These are phyloP conservation scores for Colletotrichum musae DNA, from an alignment of 2,329 filamentous ascomycete genomes.

Conservation along the genomic window DNA sequence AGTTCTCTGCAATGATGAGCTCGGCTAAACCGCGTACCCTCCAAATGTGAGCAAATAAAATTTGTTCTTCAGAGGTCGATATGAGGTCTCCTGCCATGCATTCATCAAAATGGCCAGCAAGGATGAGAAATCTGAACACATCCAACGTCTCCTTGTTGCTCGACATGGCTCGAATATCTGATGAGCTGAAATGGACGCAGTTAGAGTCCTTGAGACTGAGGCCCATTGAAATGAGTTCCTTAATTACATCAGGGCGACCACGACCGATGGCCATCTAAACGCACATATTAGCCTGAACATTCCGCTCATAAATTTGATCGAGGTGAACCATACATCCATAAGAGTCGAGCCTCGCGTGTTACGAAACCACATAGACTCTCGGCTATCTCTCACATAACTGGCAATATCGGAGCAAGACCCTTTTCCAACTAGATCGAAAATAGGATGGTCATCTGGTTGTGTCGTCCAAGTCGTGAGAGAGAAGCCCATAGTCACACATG, in stretches of 20 bases:
- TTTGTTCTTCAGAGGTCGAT: too few species aligned
- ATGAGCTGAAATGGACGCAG: not conserved
- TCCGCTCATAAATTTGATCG: too few species aligned
- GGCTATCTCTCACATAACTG: not conserved
- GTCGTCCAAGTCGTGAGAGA: slow-evolving; percentile 7
- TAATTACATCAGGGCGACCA: not conserved
- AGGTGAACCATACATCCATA: slow-evolving; percentile 1
- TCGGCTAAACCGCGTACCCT: not conserved
- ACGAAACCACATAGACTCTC: not conserved
- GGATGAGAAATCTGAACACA: not conserved
- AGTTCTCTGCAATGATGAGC: not conserved
- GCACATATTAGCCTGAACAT: too few species aligned
- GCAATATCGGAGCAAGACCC: not conserved
- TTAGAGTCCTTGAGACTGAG: not conserved
- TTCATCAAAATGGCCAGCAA: not conserved
- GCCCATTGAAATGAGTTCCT: not conserved
- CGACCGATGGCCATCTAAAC: not conserved
- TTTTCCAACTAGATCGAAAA: fast-evolving
- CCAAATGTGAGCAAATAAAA: too few species aligned
- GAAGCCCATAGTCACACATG: not conserved
- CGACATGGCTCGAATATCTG: too few species aligned
- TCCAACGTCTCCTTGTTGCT: not conserved
- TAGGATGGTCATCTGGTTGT: not conserved
- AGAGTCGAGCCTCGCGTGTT: fast-evolving
- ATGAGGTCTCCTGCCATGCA: not conserved